Base-by-base conservation (phyloP, 2,329 filamentous ascomycete species). In the Colletotrichum phormii region DNA sequence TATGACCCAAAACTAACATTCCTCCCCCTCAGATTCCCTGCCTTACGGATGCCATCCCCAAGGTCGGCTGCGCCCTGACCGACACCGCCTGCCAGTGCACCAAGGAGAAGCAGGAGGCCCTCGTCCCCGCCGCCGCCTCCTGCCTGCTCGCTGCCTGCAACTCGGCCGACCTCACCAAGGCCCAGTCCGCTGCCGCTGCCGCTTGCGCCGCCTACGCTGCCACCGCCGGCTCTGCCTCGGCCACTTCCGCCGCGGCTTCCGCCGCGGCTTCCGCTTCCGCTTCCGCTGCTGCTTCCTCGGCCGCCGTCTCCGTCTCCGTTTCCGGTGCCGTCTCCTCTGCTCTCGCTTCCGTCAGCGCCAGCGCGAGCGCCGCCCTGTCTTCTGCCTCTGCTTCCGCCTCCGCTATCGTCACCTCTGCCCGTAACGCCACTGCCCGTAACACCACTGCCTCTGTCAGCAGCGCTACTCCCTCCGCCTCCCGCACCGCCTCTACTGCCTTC, bases 81-180 rank as follows among this genome's bases (percentile, higher is more conserved):
- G 83, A 86, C 73, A 77, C 80, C 11, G 77, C 76, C 63, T 86
- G 85, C 78, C 80, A 81, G 75, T 86, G 85, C 78, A 75, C 78
- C 31, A n/a, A 79, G 18, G 73, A 71, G 2, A 82, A 78, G 67
- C 81, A 83, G 77, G 70, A 69, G 51, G 75, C 78, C 72, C 79
- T 84, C 42, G 66, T 75, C 26, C 67, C 76, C 46, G 70, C 79
- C 57, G 78, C 81, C 67, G 67, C 78, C 13, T 71, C 77, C 22
- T 85, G 83, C 76, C 70, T 84, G 59, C 69, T 79, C 71, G 74
- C 77, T 29, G 78, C 79, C 53, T 88, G 86, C 77, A 68, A 73
- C 12, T 31, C 74, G 2, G 49, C 67, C 35, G 80, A 82, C 11
- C 76, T 85, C 26, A 53, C 71, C 29, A 77, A 79, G 67, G 82